Evolutionary conservation across 257 asterid species (phyloP).

Genomic region (Cinchona pubescens): DNA sequence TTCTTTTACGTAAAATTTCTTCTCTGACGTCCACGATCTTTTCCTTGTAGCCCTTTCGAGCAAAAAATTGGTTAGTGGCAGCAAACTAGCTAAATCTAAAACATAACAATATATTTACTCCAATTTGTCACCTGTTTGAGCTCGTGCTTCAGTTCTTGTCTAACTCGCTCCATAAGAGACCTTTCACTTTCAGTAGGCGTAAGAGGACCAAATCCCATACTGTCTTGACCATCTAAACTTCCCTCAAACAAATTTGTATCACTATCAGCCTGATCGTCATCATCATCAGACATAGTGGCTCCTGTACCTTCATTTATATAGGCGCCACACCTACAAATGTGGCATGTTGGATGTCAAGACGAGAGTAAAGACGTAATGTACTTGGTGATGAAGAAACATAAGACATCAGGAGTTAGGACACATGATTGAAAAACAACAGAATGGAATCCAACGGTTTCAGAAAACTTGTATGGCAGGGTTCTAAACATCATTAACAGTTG

Average conservation of each 20-base stretch:
- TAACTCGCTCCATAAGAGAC: slow-evolving; percentile 96
- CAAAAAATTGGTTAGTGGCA: slow-evolving; percentile 12
- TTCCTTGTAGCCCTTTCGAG: slow-evolving; percentile 53
- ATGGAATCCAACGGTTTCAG: not conserved
- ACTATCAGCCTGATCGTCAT: slow-evolving; percentile 84
- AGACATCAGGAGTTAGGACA: not conserved
- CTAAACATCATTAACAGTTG: not conserved
- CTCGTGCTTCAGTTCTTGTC: slow-evolving; percentile 91
- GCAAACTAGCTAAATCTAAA: not conserved
- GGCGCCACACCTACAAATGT: slow-evolving; percentile 77
- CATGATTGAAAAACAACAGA: too few relatives aligned
- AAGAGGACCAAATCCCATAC: slow-evolving; percentile 93
- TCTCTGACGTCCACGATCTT: slow-evolving; percentile 61
- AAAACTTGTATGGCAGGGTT: not conserved
- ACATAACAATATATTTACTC: not conserved
- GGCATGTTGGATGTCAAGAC: not conserved
- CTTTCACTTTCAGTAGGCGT: slow-evolving; percentile 90
- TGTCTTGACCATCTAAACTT: slow-evolving; percentile 72
- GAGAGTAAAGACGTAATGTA: not conserved
- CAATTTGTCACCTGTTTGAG: slow-evolving; percentile 68
- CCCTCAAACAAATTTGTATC: slow-evolving; percentile 86
- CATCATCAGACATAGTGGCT: slow-evolving; percentile 98
- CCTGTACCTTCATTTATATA: slow-evolving; percentile 96
- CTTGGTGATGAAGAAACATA: not conserved
- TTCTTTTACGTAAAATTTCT: slow-evolving; percentile 63